Evolutionary conservation across 257 asterid species (phyloP).

Genomic region (Linderniella brevidens): DNA sequence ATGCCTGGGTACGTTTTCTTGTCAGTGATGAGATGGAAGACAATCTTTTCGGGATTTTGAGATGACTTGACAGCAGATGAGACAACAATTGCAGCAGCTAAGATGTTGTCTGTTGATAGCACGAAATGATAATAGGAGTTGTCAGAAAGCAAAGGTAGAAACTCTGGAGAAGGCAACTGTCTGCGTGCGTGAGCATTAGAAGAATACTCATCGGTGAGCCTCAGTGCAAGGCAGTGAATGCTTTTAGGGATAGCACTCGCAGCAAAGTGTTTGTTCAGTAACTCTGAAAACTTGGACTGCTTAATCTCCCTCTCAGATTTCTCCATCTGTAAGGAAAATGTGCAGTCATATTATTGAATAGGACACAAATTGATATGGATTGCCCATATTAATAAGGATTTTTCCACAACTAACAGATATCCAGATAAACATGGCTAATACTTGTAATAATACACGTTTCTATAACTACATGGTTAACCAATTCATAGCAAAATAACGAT

Average conservation of each 20-base stretch:
- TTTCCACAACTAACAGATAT: no score
- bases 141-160: slow-evolving; percentile 84
- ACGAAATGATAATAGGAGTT: slow-evolving; percentile 77
- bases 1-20: slow-evolving; percentile 98
- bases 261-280: slow-evolving; percentile 65
- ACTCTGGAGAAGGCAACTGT: slow-evolving; percentile 93
- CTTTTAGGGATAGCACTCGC: slow-evolving; percentile 41
- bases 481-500: slow-evolving; percentile 1
- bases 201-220: slow-evolving; percentile 92
- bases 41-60: slow-evolving; percentile 50
- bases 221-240: slow-evolving; percentile 58
- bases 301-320: slow-evolving; percentile 48
- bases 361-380: background rate
- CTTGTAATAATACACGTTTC: no score
- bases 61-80: slow-evolving; percentile 67
- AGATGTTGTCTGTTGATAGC: slow-evolving; percentile 80
- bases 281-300: slow-evolving; percentile 51
- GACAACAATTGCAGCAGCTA: slow-evolving; percentile 94
- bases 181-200: slow-evolving; percentile 94
- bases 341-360: background rate
- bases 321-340: slow-evolving; percentile 30
- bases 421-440: no score
- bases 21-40: slow-evolving; percentile 97
- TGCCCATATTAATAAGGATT: no score
- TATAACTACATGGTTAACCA: no score